These are phyloP conservation scores for Botryotinia narcissicola DNA, from an alignment of 2,329 filamentous ascomycete genomes.

Conservation along the genomic window DNA sequence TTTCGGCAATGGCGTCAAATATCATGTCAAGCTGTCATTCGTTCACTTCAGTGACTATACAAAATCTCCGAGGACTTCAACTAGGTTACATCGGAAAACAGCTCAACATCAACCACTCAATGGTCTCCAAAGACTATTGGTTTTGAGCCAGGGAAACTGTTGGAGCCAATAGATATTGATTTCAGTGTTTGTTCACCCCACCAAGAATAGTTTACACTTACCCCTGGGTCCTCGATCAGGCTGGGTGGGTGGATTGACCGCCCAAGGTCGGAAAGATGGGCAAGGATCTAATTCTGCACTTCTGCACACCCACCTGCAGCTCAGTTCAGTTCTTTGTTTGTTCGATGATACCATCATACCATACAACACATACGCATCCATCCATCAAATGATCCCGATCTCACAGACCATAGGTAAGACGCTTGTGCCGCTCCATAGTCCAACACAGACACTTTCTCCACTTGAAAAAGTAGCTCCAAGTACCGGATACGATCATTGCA, in stretches of 20 bases:
- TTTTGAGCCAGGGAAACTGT: not conserved
- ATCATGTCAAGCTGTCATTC: slow-evolving; percentile 18
- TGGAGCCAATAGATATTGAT: slow-evolving; percentile 2
- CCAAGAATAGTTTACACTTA: not conserved
- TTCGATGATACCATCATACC: slow-evolving; percentile 21
- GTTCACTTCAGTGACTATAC: slow-evolving; percentile 2
- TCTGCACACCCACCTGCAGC: slow-evolving; percentile 6
- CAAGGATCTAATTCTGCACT: slow-evolving; percentile 13
- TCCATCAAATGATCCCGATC: slow-evolving; percentile 20
- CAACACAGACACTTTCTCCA: slow-evolving; percentile 18
- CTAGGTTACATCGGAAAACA: slow-evolving; percentile 9
- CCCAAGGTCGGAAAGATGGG: slow-evolving; percentile 9
- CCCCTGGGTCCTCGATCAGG: slow-evolving; percentile 14
- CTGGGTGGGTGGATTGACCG: slow-evolving; percentile 7
- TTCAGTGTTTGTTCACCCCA: slow-evolving; percentile 1
- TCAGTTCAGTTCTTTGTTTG: slow-evolving; percentile 11
- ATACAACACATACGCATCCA: slow-evolving; percentile 16
- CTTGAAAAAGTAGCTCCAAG: not conserved
- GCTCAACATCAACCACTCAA: slow-evolving; percentile 12
- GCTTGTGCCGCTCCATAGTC: slow-evolving; percentile 13
- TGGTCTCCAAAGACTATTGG: not conserved
- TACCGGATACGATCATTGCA: slow-evolving; percentile 6
- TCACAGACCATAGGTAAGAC: slow-evolving; percentile 19
- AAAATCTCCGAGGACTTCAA: slow-evolving; percentile 15
- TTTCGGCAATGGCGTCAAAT: slow-evolving; percentile 24